Evolutionary conservation across 176 grass and related monocot genomes (phyloP), one percentile per base, ranked within the genome.

Genomic region (Puya raimondii): DNA sequence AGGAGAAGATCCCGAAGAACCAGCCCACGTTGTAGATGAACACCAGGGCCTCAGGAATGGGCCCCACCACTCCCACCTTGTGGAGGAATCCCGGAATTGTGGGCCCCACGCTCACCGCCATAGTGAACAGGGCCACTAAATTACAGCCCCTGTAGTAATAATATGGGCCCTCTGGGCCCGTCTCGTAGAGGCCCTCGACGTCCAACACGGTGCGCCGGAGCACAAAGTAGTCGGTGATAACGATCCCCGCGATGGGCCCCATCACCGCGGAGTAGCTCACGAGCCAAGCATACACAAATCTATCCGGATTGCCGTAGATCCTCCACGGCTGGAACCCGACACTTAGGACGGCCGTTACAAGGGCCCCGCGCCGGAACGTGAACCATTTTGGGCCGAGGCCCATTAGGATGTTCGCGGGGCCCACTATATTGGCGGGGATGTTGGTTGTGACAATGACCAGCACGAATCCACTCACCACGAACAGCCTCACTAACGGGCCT

Each of bases 381-480:
- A 86, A 81, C 59, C 48, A 63, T 22, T 50, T 66, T n/a, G 83
- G 83, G 68, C 53, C 26, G 71, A 86, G 72, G 53, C 73, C 70
- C 15, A 81, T 69, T 27, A 86, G 59, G 21, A 48, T 65, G 64
- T 80, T 86, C 25, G 78, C 73, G 3, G 74, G 69, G 21, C 78
- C 83, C 0, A 86, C 78, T 50, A 81, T 72, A 47, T 86, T 86
- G 23, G 78, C 78, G 0, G 83, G 83, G 4, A 86, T 86, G 71
- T 86, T 86, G 25, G 83, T 86, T 15, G 78, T 81, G 3, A 78
- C 57, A 14, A 18, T 70, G 14, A 78, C 82, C 15, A 85, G 69
- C 10, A 47, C 48, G 26, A 86, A 73, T 6, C 83, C 83, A 16
- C 50, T 23, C 58, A 77, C 11, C 9, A 68, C 73, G 51, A 81